Evolutionary conservation across 129 eudicot genomes (phyloP).

Genomic region (Heracleum sosnowskyi): DNA sequence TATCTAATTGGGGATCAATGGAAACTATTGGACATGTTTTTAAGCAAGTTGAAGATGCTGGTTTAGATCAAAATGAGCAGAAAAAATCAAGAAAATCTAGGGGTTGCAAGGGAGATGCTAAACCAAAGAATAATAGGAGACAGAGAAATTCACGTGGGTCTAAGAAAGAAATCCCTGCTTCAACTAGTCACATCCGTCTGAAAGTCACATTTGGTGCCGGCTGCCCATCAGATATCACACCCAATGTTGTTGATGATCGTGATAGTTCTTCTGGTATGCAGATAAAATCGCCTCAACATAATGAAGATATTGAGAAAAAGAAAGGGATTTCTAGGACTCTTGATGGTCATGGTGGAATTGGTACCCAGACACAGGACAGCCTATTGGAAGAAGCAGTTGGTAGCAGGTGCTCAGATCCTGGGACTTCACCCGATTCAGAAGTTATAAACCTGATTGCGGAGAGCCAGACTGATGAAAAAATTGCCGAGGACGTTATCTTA

Average conservation of each 20-base stretch:
- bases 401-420: slow-evolving; percentile 46
- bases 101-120: slow-evolving; percentile 21
- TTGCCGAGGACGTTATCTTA: slow-evolving; percentile 27
- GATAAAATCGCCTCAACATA: slow-evolving; percentile 19
- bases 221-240: slow-evolving; percentile 25
- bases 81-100: slow-evolving; percentile 17
- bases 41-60: slow-evolving; percentile 17
- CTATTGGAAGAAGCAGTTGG: slow-evolving; percentile 32
- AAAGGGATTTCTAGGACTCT: slow-evolving; percentile 14
- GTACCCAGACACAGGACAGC: slow-evolving; percentile 17
- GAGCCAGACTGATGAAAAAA: slow-evolving; percentile 28
- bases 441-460: slow-evolving; percentile 64
- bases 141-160: slow-evolving; percentile 20
- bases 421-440: slow-evolving; percentile 97
- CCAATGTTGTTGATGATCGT: slow-evolving; percentile 23
- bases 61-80: slow-evolving; percentile 16
- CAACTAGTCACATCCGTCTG: slow-evolving; percentile 48
- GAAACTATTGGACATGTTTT: slow-evolving; percentile 35
- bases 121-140: slow-evolving; percentile 18
- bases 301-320: slow-evolving; percentile 15
- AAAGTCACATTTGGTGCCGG: slow-evolving; percentile 50
- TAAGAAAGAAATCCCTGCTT: slow-evolving; percentile 18
- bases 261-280: slow-evolving; percentile 21
- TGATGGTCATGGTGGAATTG: slow-evolving; percentile 5
- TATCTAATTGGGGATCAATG: slow-evolving; percentile 57